Base-by-base conservation (phyloP, 1,284 basidiomycete species). In the Apiotrichum montevideense region DNA sequence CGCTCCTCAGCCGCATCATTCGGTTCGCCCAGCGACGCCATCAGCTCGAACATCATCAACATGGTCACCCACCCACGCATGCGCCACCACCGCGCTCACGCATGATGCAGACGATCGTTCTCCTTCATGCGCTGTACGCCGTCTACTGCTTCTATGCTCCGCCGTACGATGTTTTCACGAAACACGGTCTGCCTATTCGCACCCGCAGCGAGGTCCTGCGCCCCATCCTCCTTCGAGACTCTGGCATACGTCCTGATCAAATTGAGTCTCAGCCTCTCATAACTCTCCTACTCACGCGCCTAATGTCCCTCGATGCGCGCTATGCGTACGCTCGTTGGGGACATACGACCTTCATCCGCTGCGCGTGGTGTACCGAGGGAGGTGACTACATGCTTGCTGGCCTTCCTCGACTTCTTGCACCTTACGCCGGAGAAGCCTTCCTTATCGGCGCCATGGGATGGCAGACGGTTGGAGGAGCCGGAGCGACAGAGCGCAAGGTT, bases 281-380 rank as follows among this genome's bases (percentile, higher is more conserved):
- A 8, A 68, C 67, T 33, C 49, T 66, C 1, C 47, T 74, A 4
- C 57, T 74, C 9, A 51, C 58, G 8, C 62, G 61, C 39, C 58
- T 74, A 8, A 49, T 59, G 8, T 57, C 54, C 4, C 51, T 67
- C 14, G 66, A 69, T 10, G 66, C 57, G 9, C 62, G 72, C 7
- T 46, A 62, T 4, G 49, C 63, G 7, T 74, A 74, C 54, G 50
- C 59, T 9, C 66, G 68, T 42, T 70, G 64, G 55, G 72, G 71
- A 2, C 72, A 74, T 59, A 33, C 51, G 2, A 44, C 65, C 1
- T 42, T 71, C 8, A 29, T 53, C 8, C 37, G 55, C 13, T 73
- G 72, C 55, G 49, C 62, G n/a, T 74, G 72, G 72, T 74, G 72
- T 57, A 15, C 43, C 5, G 15, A 15, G 6, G 35, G 37, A 4